Conservation (phyloP, 345 rosid species). For the Hibiscus tridactylites region DNA sequence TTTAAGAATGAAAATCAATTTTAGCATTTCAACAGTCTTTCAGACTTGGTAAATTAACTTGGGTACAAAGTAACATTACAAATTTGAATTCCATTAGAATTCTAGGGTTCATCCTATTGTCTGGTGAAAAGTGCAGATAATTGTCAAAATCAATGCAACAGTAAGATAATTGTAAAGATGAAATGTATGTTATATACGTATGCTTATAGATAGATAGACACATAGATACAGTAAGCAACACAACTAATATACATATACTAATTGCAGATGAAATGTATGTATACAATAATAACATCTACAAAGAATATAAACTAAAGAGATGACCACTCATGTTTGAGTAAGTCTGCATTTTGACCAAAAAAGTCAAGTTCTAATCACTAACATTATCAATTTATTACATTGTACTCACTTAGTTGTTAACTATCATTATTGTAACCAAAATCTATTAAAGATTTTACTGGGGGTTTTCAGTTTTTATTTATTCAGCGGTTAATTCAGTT, state of each 20-base stretch:
- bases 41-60: not conserved
- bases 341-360: too few species aligned
- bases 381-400: too few species aligned
- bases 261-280: not conserved
- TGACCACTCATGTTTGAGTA: too few species aligned
- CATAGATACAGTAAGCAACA: not conserved
- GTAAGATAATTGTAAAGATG: not conserved
- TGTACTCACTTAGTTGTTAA: too few species aligned
- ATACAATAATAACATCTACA: too few species aligned
- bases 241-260: not conserved
- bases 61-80: slow-evolving; percentile 14
- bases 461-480: too few species aligned
- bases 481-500: too few species aligned
- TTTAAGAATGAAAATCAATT: not conserved
- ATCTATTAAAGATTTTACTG: too few species aligned
- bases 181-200: not conserved
- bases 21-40: slow-evolving; percentile 1
- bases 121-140: not conserved
- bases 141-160: not conserved
- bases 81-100: slow-evolving; percentile 8
- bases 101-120: slow-evolving; percentile 4
- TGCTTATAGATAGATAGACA: not conserved
- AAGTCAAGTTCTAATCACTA: too few species aligned
- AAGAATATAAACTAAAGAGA: too few species aligned
- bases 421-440: too few species aligned